Percentiles rank a stretch among this genome's conserved stretches.
These are phyloP conservation scores for Striga asiatica DNA, from an alignment of 257 asterid species.

Conservation along the genomic window DNA sequence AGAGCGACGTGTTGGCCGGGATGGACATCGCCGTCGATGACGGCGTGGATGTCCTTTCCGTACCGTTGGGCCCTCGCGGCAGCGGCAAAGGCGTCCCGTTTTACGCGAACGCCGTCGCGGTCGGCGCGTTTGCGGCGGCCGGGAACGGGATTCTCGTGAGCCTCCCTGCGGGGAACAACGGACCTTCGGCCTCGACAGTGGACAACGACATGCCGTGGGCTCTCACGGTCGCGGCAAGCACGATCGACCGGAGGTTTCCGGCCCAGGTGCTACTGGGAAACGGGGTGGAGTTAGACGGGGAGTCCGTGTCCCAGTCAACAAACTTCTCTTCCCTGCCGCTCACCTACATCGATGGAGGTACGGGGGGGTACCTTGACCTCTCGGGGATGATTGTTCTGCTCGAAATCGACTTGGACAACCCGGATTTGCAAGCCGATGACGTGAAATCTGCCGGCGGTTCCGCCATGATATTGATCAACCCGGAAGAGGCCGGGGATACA, in stretches of 20 bases:
- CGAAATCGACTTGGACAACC: not conserved
- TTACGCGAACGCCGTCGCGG: not conserved
- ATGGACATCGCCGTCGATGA: conserved; percentile 24
- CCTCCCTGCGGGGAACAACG: conserved; percentile 21
- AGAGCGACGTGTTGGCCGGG: conserved; percentile 18
- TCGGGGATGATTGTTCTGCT: conserved; percentile 24
- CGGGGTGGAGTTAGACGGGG: conserved; percentile 9
- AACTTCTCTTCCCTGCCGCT: conserved; percentile 16
- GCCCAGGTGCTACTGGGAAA: conserved; percentile 13
- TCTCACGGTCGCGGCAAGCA: conserved; percentile 27
- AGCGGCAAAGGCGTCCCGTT: too few species aligned
- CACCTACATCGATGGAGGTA: too few species aligned
- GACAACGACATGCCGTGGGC: conserved; percentile 19
- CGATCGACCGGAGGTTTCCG: conserved; percentile 15
- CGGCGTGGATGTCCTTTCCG: conserved; percentile 23
- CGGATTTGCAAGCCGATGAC: conserved; percentile 12
- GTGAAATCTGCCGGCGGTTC: conserved; percentile 23
- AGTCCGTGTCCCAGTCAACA: conserved; percentile 15
- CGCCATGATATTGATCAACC: conserved; percentile 21
- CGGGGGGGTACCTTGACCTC: conserved; percentile 10
- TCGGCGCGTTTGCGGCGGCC: conserved; percentile 21
- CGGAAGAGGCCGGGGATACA: conserved; percentile 2
- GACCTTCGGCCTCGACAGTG: conserved; percentile 6
- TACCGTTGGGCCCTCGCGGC: conserved; percentile 15
- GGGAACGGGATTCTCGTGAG: conserved; percentile 23